These are phyloP conservation scores for Annulohypoxylon maeteangense DNA, from an alignment of 495 filamentous ascomycete species.

Conservation along the genomic window DNA sequence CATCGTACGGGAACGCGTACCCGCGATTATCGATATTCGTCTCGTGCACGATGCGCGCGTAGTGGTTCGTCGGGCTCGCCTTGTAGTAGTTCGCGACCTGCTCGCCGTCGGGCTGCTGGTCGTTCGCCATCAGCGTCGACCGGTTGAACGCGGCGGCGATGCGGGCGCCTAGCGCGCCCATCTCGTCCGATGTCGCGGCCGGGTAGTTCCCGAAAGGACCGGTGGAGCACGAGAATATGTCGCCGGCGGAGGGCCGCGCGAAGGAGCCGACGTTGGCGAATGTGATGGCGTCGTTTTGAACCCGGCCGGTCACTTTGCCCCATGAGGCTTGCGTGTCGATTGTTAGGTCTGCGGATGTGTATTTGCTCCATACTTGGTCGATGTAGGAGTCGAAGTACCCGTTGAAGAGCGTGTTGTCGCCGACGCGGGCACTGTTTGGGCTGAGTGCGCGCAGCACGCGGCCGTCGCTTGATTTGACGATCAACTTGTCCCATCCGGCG, in stretches of 20 bases:
- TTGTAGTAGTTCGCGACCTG: slow-evolving; percentile 62
- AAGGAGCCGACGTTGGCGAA: slow-evolving; percentile 65
- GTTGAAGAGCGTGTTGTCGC: slow-evolving; percentile 63
- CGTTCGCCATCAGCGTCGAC: slow-evolving; percentile 65
- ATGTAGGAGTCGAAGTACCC: slow-evolving; percentile 74
- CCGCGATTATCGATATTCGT: slow-evolving; percentile 70
- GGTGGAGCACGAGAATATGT: slow-evolving; percentile 78
- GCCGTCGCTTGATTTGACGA: slow-evolving; percentile 62
- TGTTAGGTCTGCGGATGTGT: slow-evolving; percentile 58
- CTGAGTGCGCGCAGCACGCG: slow-evolving; percentile 69
- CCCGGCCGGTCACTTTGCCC: slow-evolving; percentile 60
- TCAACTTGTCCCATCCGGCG: slow-evolving; percentile 71
- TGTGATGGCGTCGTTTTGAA: slow-evolving; percentile 58
- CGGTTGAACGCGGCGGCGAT: slow-evolving; percentile 76
- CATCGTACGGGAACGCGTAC: slow-evolving; percentile 84
- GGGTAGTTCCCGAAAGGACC: slow-evolving; percentile 69
- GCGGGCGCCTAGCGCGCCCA: slow-evolving; percentile 69
- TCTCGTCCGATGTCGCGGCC: slow-evolving; percentile 45
- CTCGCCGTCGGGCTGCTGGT: slow-evolving; percentile 64
- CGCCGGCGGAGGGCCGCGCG: slow-evolving; percentile 64
- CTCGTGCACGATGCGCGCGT: slow-evolving; percentile 72
- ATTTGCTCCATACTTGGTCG: slow-evolving; percentile 70
- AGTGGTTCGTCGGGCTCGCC: slow-evolving; percentile 73
- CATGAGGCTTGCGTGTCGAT: slow-evolving; percentile 72
- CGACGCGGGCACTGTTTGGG: slow-evolving; percentile 70